Evolutionary conservation across 2,329 filamentous ascomycete genomes (phyloP).

Genomic region (Pseudofabraea citricarpa): DNA sequence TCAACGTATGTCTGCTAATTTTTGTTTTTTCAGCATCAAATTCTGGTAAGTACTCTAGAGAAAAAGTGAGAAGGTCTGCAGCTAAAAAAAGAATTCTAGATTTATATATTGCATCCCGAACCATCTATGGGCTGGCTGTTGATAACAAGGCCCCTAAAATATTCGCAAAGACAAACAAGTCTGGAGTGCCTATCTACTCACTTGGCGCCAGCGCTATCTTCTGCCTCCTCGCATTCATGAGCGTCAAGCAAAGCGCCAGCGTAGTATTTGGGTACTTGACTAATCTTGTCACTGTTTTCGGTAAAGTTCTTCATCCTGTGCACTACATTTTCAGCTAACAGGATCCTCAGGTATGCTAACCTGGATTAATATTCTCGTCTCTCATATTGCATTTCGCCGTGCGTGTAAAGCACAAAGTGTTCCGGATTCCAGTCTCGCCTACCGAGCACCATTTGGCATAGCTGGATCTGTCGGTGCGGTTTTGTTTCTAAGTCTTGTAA

Average conservation of each 20-base stretch:
- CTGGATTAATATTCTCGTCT: conserved; percentile 39
- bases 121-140: conserved; percentile 63
- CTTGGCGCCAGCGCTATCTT: neutral
- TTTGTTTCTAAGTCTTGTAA: neutral
- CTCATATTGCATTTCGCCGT: conserved; percentile 49
- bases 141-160: conserved; percentile 51
- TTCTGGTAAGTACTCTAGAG: neutral
- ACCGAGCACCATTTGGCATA: conserved; percentile 46
- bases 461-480: conserved; percentile 45
- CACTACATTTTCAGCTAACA: too few species aligned
- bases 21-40: neutral
- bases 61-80: neutral
- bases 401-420: neutral
- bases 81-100: conserved; percentile 20
- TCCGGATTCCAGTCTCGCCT: conserved; percentile 35
- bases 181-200: conserved; percentile 46
- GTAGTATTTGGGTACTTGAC: conserved; percentile 68
- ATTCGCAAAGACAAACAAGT: conserved; percentile 47
- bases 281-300: conserved; percentile 44
- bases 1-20: neutral
- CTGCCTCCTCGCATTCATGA: conserved; percentile 56
- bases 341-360: too few species aligned
- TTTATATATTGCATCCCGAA: conserved; percentile 62
- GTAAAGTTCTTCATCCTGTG: too few species aligned
- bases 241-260: conserved; percentile 54